Conservation (phyloP, 2,329 filamentous ascomycete genomes). For the Malbranchea zuffiana region DNA sequence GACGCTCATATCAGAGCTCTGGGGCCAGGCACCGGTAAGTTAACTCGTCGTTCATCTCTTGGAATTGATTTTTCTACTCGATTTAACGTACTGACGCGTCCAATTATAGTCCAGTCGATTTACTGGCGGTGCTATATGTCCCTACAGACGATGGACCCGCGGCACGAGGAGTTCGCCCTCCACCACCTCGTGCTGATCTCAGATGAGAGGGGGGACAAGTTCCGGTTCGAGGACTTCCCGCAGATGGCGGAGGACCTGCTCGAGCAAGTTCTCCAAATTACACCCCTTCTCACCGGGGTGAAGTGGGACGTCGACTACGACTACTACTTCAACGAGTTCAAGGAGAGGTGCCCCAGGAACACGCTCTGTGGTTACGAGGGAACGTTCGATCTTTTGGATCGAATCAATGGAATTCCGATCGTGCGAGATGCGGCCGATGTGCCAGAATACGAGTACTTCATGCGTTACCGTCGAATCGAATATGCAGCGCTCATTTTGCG, state of each 20-base stretch:
- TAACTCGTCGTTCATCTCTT: background rate
- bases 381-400: conserved; percentile 60
- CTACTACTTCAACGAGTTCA: conserved; percentile 34
- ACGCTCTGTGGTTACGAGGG: conserved; percentile 43
- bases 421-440: conserved; percentile 55
- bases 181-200: conserved; percentile 94
- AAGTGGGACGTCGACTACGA: conserved; percentile 72
- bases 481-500: conserved; percentile 80
- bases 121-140: conserved; percentile 81
- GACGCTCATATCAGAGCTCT: too few relatives aligned
- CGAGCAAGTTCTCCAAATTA: conserved; percentile 70
- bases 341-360: conserved; percentile 39
- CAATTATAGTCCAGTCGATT: conserved; percentile 46
- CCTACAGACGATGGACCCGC: conserved; percentile 63
- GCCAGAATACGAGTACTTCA: conserved; percentile 58
- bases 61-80: background rate
- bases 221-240: conserved; percentile 84
- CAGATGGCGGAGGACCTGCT: conserved; percentile 79
- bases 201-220: conserved; percentile 87
- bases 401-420: conserved; percentile 53
- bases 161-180: conserved; percentile 84
- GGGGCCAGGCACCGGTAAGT: conserved; percentile 9
- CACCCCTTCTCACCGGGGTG: conserved; percentile 68
- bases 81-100: conserved; percentile 4
- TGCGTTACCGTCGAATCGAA: conserved; percentile 63